These are phyloP conservation scores for Xylariomycetidae sp. DNA, from an alignment of 2,329 filamentous ascomycete genomes.

Conservation along the genomic window DNA sequence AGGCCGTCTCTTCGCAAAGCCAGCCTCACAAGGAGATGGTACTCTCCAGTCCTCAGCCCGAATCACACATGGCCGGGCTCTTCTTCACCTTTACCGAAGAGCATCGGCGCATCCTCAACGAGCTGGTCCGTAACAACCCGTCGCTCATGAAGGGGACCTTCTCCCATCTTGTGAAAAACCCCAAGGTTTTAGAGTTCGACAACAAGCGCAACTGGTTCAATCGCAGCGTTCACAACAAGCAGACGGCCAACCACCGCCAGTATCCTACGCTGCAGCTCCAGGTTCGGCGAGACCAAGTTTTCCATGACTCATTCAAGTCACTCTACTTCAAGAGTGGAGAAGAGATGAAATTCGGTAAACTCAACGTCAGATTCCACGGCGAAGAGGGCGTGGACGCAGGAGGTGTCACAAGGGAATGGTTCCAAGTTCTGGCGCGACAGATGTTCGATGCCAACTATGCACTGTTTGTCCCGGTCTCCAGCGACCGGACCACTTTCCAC, in stretches of 20 bases:
- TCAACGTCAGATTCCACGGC: constrained; percentile 94
- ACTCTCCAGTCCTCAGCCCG: constrained; percentile 71
- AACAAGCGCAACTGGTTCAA: constrained; percentile 99
- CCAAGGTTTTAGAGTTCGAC: constrained; percentile 97
- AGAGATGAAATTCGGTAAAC: constrained; percentile 98
- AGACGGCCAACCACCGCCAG: constrained; percentile 58
- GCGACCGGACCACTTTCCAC: constrained; percentile 97
- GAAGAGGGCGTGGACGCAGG: constrained; percentile 98
- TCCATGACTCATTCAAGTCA: constrained; percentile 97
- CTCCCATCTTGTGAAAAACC: constrained; percentile 93
- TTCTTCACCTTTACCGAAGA: constrained; percentile 99
- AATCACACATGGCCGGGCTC: constrained; percentile 77
- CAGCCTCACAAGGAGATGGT: constrained; percentile 61
- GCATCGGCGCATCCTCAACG: constrained; percentile 94
- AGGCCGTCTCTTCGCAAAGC: constrained; percentile 46
- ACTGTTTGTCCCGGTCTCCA: constrained; percentile 92
- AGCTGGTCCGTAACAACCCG: constrained; percentile 93
- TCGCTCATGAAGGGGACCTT: constrained; percentile 99
- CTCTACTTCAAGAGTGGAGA: constrained; percentile 94
- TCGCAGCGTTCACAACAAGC: constrained; percentile 76
- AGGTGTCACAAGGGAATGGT: constrained; percentile 97
- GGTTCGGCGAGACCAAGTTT: constrained; percentile 90
- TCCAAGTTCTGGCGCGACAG: constrained; percentile 91
- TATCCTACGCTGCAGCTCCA: constrained; percentile 74
- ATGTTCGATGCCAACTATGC: constrained; percentile 99